These are phyloP conservation scores for Saturnispora bothae DNA, from an alignment of 805 yeast genomes.

Conservation along the genomic window DNA sequence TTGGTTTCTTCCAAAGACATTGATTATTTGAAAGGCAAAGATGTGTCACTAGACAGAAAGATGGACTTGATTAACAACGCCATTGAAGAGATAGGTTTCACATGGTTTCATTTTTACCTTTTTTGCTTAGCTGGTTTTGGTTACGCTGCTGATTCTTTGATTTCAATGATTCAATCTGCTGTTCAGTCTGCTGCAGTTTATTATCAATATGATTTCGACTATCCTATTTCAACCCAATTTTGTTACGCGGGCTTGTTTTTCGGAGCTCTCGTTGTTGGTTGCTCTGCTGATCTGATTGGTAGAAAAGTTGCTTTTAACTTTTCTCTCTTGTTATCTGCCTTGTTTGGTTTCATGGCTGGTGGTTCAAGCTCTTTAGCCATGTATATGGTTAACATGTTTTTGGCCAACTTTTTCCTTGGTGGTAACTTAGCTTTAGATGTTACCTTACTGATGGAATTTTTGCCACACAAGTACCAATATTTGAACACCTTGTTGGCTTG, in stretches of 20 bases:
- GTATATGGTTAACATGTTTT: conserved; percentile 38
- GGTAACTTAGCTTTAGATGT: conserved; percentile 50
- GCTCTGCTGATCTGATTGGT: conserved; percentile 45
- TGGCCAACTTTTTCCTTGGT: conserved; percentile 39
- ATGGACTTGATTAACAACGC: conserved; percentile 41
- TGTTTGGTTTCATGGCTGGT: conserved; percentile 44
- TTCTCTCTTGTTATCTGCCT: conserved; percentile 37
- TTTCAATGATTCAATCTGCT: conserved; percentile 36
- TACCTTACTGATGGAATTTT: conserved; percentile 41
- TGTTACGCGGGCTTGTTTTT: conserved; percentile 40
- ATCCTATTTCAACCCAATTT: conserved; percentile 35
- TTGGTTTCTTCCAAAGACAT: conserved; percentile 3
- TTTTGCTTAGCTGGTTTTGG: conserved; percentile 48
- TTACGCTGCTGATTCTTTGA: conserved; percentile 44
- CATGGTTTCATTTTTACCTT: conserved; percentile 41
- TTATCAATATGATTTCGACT: conserved; percentile 35
- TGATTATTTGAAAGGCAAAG: conserved; percentile 20
- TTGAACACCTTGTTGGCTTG: conserved; percentile 42
- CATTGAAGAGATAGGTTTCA: conserved; percentile 51
- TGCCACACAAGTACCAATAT: conserved; percentile 43
- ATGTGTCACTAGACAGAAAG: conserved; percentile 30
- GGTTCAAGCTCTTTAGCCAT: conserved; percentile 40
- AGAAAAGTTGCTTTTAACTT: conserved; percentile 41
- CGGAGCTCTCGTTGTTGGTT: conserved; percentile 50
- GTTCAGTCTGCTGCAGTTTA: conserved; percentile 36